Evolutionary conservation across 306 rosid species (phyloP).

Genomic region (Prunus fruticosa): DNA sequence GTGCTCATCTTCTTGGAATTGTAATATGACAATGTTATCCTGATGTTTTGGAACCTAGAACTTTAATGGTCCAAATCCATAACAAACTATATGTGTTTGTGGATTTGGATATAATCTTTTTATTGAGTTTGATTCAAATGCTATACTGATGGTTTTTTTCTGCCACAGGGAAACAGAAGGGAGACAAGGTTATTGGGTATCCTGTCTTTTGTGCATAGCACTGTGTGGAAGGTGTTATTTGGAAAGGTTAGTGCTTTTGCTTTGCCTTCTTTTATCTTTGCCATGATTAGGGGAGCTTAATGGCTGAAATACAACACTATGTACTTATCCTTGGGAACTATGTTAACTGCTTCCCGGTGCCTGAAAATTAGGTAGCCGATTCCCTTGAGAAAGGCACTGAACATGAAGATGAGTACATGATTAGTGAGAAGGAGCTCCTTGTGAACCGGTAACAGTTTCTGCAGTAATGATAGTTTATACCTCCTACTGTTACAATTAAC

Average conservation of each 20-base stretch:
- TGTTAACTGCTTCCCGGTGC: slow-evolving; percentile 20
- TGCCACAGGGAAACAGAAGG: slow-evolving; percentile 87
- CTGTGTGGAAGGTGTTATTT: slow-evolving; percentile 95
- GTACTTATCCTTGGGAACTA: slow-evolving; percentile 7
- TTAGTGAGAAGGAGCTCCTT: slow-evolving; percentile 95
- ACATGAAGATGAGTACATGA: slow-evolving; percentile 99
- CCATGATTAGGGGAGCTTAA: not conserved
- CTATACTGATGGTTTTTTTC: slow-evolving; percentile 23
- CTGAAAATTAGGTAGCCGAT: slow-evolving; percentile 74
- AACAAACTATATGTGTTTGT: not conserved
- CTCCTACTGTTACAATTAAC: slow-evolving; percentile 1
- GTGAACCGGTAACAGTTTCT: slow-evolving; percentile 70
- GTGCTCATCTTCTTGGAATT: not conserved
- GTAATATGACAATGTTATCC: not conserved
- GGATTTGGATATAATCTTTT: not conserved
- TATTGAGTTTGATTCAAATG: slow-evolving; percentile 8
- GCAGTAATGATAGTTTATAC: not conserved
- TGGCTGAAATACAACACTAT: not conserved
- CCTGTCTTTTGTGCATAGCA: slow-evolving; percentile 94
- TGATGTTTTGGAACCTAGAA: not conserved
- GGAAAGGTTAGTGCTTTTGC: slow-evolving; percentile 66
- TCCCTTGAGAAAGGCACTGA: slow-evolving; percentile 99
- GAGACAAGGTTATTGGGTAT: slow-evolving; percentile 88
- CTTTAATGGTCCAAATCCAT: not conserved
- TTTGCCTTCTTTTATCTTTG: not conserved